phyloP scores from a whole-genome alignment of 129 eudicot species.

The Logfia minima region DNA sequence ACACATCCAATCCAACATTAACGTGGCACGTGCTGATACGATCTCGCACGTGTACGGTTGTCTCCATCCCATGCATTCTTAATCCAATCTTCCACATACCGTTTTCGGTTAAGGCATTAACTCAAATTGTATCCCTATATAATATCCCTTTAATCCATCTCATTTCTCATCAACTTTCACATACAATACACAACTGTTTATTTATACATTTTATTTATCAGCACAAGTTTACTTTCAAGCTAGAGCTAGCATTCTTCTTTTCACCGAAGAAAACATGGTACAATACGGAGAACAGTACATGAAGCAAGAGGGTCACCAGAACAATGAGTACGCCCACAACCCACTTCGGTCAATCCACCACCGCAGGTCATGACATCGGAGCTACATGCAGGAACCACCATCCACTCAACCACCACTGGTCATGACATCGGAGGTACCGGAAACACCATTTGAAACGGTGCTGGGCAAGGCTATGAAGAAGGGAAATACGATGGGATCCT shows the following conservation, averaged over 20 bases:
- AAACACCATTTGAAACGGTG: slow-evolving; percentile 16
- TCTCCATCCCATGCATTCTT: slow-evolving; percentile 23
- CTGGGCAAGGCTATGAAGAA: slow-evolving; percentile 24
- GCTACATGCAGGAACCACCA: slow-evolving; percentile 9
- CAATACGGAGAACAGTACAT: slow-evolving; percentile 27
- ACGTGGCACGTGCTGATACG: slow-evolving; percentile 18
- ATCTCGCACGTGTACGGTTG: slow-evolving; percentile 29
- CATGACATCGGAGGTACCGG: slow-evolving; percentile 6
- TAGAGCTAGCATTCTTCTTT: background rate
- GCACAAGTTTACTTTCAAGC: background rate
- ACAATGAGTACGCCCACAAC: slow-evolving; percentile 20
- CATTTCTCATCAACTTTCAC: slow-evolving; percentile 29
- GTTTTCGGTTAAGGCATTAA: background rate
- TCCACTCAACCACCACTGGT: background rate
- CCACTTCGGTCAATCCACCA: slow-evolving; percentile 28
- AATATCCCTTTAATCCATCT: slow-evolving; percentile 10
- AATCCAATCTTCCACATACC: background rate
- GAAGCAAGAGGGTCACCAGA: slow-evolving; percentile 20
- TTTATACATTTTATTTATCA: background rate
- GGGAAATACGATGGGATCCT: slow-evolving; percentile 39
- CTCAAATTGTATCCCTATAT: slow-evolving; percentile 12
- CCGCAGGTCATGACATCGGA: slow-evolving; percentile 16
- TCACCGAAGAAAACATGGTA: slow-evolving; percentile 18
- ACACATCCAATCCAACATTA: slow-evolving; percentile 7
- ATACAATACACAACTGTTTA: background rate